phyloP scores from a whole-genome alignment of 768 basidiomycete species.

The Filobasidium floriforme region DNA sequence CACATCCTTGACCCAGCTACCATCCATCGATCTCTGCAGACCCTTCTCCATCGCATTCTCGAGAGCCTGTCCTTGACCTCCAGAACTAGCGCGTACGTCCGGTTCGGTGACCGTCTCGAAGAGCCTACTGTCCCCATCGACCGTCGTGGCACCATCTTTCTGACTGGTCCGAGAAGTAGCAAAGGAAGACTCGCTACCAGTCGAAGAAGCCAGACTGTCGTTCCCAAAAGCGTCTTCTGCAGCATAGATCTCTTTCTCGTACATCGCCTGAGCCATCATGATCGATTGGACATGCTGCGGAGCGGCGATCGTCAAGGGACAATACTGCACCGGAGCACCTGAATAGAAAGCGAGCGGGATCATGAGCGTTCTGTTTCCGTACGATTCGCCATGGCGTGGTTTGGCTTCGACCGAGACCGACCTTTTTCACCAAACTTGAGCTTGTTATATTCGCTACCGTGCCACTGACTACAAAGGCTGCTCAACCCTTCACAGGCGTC shows the following conservation, averaged over 20 bases:
- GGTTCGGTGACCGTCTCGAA: too few species aligned
- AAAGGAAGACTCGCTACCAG: neutral
- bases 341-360: conserved; percentile 3
- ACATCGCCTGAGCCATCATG: conserved; percentile 37
- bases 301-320: conserved; percentile 38
- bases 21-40: neutral
- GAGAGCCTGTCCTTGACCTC: neutral
- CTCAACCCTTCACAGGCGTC: conserved; percentile 13
- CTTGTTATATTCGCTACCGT: conserved; percentile 38
- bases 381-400: too few species aligned
- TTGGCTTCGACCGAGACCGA: conserved; percentile 10
- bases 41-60: neutral
- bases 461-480: conserved; percentile 39
- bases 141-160: neutral
- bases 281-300: conserved; percentile 32
- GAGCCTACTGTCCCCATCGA: too few species aligned
- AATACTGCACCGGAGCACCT: conserved; percentile 31
- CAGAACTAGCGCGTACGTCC: too few species aligned
- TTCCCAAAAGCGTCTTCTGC: neutral
- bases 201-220: neutral
- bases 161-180: neutral
- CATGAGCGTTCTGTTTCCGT: neutral
- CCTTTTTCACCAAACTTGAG: conserved; percentile 37
- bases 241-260: conserved; percentile 27
- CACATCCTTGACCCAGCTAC: conserved; percentile 1